These are phyloP conservation scores for Conoideocrella luteorostrata DNA, from an alignment of 2,329 filamentous ascomycete species.

Conservation along the genomic window DNA sequence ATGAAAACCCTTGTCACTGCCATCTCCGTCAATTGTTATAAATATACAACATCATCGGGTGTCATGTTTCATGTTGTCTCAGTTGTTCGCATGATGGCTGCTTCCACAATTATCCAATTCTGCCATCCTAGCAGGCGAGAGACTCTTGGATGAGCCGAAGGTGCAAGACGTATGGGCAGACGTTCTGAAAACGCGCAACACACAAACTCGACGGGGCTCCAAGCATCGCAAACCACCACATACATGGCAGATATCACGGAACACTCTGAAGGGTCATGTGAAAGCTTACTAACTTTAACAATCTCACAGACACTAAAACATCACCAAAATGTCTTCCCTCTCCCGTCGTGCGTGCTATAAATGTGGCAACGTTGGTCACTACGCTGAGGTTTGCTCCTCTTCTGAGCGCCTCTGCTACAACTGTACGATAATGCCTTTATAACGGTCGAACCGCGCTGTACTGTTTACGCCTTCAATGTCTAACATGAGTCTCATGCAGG, in stretches of 20 bases:
- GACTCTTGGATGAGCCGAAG: too few species aligned
- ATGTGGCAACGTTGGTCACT: conserved; percentile 76
- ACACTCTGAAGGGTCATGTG: not conserved
- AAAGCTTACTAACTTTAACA: not conserved
- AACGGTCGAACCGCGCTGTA: not conserved
- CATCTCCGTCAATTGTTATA: too few species aligned
- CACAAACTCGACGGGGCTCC: too few species aligned
- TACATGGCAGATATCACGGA: not conserved
- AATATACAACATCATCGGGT: too few species aligned
- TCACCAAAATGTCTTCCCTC: conserved; percentile 63
- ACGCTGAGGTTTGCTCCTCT: conserved; percentile 89
- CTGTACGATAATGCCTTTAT: conserved; percentile 54
- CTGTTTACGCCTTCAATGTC: not conserved
- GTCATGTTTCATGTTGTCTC: too few species aligned
- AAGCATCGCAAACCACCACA: not conserved
- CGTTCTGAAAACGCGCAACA: too few species aligned
- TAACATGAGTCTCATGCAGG: conserved; percentile 32
- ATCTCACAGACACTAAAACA: not conserved
- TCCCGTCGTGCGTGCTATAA: conserved; percentile 80
- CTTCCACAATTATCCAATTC: too few species aligned
- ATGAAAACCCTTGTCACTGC: not conserved
- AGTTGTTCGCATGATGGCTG: too few species aligned
- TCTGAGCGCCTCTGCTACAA: conserved; percentile 99
- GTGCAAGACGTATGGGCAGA: too few species aligned
- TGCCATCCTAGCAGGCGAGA: too few species aligned